Conservation (phyloP, 1,284 basidiomycete genomes). For the Ustilago loliicola region DNA sequence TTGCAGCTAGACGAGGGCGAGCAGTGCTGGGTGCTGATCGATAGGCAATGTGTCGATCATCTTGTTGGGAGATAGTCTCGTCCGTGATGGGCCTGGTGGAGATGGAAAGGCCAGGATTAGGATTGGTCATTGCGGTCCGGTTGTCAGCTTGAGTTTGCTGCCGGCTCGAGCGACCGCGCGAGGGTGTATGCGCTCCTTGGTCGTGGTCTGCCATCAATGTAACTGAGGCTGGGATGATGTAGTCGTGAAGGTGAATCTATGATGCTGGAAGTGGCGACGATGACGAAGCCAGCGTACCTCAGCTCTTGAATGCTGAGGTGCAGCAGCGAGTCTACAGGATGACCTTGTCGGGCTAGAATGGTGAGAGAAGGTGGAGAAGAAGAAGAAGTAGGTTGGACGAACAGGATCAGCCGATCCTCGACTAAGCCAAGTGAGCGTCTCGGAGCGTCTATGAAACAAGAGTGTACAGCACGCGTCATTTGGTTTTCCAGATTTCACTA, state of each 20-base stretch:
- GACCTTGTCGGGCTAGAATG: too few relatives aligned
- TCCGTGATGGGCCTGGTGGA: slow-evolving; percentile 17
- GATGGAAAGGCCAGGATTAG: slow-evolving; percentile 36
- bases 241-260: neutral
- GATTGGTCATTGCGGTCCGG: neutral
- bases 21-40: slow-evolving; percentile 41
- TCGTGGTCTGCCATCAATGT: slow-evolving; percentile 18
- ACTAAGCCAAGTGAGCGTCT: neutral
- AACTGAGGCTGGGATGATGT: neutral
- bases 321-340: neutral
- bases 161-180: neutral
- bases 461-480: neutral
- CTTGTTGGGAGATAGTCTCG: neutral
- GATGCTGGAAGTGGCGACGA: neutral
- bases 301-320: neutral
- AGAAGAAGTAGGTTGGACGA: neutral
- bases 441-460: neutral
- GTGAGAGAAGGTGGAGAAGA: neutral
- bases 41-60: slow-evolving; percentile 9
- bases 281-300: neutral
- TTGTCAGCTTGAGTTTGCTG: neutral
- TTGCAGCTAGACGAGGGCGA: slow-evolving; percentile 34
- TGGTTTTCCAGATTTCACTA: too few relatives aligned
- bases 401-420: neutral
- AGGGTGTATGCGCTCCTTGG: neutral